Conservation (phyloP, 2,329 filamentous ascomycete genomes). For the Endocalyx cinctus region DNA sequence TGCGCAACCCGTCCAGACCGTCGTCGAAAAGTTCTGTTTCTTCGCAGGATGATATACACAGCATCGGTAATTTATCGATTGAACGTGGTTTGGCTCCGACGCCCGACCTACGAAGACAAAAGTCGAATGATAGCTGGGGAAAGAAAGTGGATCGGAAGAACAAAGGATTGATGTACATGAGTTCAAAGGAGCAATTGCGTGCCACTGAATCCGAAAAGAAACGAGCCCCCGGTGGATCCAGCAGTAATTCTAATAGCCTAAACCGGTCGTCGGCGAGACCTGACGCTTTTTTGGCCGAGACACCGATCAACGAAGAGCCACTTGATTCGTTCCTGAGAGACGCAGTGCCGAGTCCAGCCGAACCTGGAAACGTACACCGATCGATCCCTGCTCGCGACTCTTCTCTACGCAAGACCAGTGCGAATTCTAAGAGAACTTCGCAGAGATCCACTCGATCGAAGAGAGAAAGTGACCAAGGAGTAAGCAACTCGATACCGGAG, state of each 20-base stretch:
- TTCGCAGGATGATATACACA: constrained; percentile 55
- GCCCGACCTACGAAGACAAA: constrained; percentile 46
- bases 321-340: constrained; percentile 13
- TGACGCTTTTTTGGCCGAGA: constrained; percentile 49
- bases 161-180: constrained; percentile 67
- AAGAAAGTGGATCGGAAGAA: constrained; percentile 49
- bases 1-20: constrained; percentile 54
- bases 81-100: constrained; percentile 49
- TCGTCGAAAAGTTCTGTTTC: constrained; percentile 54
- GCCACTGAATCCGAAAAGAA: constrained; percentile 60
- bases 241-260: constrained; percentile 35
- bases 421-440: constrained; percentile 48
- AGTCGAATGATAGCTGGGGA: constrained; percentile 60
- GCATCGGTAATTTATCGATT: constrained; percentile 61
- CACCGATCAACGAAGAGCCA: constrained; percentile 53
- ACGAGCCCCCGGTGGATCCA: constrained; percentile 40
- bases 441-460: constrained; percentile 46
- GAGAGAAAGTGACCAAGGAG: constrained; percentile 36
- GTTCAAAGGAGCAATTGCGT: constrained; percentile 62
- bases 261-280: constrained; percentile 31
- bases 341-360: constrained; percentile 14
- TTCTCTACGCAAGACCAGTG: constrained; percentile 56
- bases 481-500: constrained; percentile 39
- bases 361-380: constrained; percentile 20
- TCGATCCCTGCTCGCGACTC: constrained; percentile 63